Percentiles rank a stretch among this genome's conserved stretches.
phyloP scores from a whole-genome alignment of 345 rosid species.

The Eucalyptus cloeziana region DNA sequence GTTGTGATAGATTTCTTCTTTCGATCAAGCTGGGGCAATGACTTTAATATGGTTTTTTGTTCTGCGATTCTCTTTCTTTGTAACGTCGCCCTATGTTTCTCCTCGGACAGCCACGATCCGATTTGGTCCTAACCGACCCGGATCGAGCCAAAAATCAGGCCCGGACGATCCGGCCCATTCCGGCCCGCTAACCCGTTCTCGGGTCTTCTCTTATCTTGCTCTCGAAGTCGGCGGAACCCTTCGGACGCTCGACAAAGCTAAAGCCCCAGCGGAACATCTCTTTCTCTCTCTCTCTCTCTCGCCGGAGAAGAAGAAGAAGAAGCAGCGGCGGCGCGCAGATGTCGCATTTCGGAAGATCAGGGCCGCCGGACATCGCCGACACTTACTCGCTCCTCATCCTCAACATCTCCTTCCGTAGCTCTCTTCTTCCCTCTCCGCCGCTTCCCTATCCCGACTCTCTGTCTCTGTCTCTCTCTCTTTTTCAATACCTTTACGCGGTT shows the following conservation, averaged over 20 bases:
- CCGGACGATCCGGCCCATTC: background rate
- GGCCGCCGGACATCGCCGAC: slow-evolving; percentile 50
- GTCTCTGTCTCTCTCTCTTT: background rate
- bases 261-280: background rate
- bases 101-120: background rate
- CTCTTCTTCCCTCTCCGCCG: background rate
- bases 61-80: background rate
- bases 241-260: background rate
- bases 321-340: background rate
- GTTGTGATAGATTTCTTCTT: background rate
- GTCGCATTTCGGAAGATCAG: slow-evolving; percentile 50
- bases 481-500: background rate
- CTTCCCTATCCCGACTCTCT: background rate
- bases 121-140: background rate
- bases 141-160: background rate
- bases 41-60: background rate
- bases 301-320: background rate
- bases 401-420: slow-evolving; percentile 49
- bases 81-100: background rate
- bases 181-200: background rate
- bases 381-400: slow-evolving; percentile 55
- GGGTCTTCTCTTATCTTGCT: background rate
- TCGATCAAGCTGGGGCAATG: background rate
- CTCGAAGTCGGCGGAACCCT: background rate
- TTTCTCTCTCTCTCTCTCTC: background rate